Evolutionary conservation across 2,329 filamentous ascomycete species (phyloP).

Genomic region (Colletotrichum lentis): DNA sequence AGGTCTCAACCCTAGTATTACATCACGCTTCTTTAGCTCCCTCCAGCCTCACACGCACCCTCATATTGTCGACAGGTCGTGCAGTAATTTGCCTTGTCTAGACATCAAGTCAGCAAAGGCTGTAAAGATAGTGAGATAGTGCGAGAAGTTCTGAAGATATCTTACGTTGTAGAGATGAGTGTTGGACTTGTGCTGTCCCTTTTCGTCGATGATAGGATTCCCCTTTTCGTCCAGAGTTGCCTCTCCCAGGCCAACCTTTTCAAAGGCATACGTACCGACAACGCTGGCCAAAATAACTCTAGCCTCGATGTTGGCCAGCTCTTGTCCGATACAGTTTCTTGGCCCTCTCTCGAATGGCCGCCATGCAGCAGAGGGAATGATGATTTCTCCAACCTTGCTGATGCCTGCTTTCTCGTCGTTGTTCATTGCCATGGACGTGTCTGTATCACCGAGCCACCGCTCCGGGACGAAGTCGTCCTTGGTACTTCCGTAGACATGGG

Average conservation of each 20-base stretch:
- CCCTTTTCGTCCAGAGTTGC: constrained; percentile 34
- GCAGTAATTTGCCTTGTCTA: constrained; percentile 38
- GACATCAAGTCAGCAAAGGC: background rate
- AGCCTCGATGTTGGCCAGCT: constrained; percentile 63
- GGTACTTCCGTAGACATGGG: constrained; percentile 47
- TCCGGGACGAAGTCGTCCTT: constrained; percentile 51
- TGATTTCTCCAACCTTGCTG: constrained; percentile 12
- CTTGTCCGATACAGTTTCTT: constrained; percentile 64
- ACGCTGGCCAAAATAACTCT: constrained; percentile 54
- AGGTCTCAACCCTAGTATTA: background rate
- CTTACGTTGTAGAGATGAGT: constrained; percentile 38
- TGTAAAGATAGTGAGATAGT: background rate
- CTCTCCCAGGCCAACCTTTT: constrained; percentile 38
- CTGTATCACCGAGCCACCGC: constrained; percentile 48
- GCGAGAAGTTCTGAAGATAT: no score
- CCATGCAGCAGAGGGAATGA: constrained; percentile 53
- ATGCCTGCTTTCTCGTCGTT: constrained; percentile 25
- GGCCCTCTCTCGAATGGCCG: constrained; percentile 63
- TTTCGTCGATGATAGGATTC: constrained; percentile 33
- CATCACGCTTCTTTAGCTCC: background rate
- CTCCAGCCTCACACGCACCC: constrained; percentile 30
- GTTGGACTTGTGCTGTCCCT: constrained; percentile 34
- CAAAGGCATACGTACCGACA: constrained; percentile 38
- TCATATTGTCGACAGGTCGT: constrained; percentile 37
- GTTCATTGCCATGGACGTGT: constrained; percentile 42